Evolutionary conservation across 192 early-diverging fungal genomes (phyloP).

Genomic region (Coemansia aciculifera): DNA sequence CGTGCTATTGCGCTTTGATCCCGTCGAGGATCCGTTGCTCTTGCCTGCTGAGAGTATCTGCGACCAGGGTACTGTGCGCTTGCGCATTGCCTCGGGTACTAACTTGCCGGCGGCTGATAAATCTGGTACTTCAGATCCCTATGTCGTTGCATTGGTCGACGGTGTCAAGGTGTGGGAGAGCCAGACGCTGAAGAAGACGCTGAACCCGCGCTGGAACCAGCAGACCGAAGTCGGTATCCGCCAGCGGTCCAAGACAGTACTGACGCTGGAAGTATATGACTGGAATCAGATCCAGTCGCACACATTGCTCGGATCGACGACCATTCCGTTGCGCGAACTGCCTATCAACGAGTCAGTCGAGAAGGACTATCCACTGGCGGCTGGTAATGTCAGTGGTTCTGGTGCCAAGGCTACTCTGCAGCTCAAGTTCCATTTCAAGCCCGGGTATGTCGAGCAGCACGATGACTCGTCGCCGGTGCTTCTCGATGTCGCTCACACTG

Average conservation of each 20-base stretch:
- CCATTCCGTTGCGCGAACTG: conserved; percentile 59
- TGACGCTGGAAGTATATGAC: conserved; percentile 71
- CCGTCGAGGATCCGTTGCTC: conserved; percentile 50
- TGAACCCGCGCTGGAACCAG: conserved; percentile 74
- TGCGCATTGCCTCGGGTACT: conserved; percentile 60
- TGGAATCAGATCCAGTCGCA: conserved; percentile 75
- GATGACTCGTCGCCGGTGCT: conserved; percentile 56
- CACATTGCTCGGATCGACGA: conserved; percentile 59
- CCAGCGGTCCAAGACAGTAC: conserved; percentile 55
- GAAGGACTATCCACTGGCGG: conserved; percentile 46
- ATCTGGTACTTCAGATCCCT: conserved; percentile 73
- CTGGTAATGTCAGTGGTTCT: background rate
- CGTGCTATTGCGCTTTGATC: conserved; percentile 51
- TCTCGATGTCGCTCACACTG: conserved; percentile 58
- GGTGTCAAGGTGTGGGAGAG: conserved; percentile 70
- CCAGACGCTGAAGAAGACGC: conserved; percentile 68
- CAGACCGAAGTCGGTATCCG: conserved; percentile 61
- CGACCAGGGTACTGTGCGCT: conserved; percentile 65
- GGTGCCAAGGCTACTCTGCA: conserved; percentile 45
- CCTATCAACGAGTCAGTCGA: conserved; percentile 57
- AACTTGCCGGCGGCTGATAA: conserved; percentile 71
- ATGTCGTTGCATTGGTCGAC: conserved; percentile 63
- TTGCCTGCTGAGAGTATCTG: conserved; percentile 52
- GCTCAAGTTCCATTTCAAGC: conserved; percentile 64
- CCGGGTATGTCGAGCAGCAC: conserved; percentile 58